Base-by-base conservation (phyloP, 257 asterid species). In the Cynanchum wilfordii region DNA sequence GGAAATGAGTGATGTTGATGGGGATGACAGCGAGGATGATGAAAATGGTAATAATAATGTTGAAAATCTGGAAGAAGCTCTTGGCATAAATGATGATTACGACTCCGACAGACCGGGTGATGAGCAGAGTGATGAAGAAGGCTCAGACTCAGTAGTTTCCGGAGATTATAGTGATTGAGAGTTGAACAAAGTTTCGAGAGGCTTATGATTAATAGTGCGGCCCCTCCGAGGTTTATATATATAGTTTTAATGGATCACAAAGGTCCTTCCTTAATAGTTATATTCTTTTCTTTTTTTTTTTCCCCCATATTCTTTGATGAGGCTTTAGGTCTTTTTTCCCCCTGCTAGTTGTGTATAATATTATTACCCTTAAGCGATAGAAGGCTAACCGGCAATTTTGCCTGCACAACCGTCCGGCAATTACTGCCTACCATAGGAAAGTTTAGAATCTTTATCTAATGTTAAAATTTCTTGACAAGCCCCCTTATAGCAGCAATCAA, bases 121-220 rank as follows among this genome's bases (percentile, higher is more conserved):
- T 16, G 79, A 66, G 40, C 71, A 73, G 38, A 76, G 54, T 12
- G 77, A 63, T 7, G 80, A 69, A 33, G 75, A 69, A 47, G 75
- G 77, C 38, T 87, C 89, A 0, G 92, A 81, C n/a, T 91, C 97
- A 24, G 56, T 68, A 19, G 87, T 19, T 12, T 87, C 94, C 4
- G 94, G 87, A 59, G 94, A 87, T 58, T 87, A 91, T 76, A 91
- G 97, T 62, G 92, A 91, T 77, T 88, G 76, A 89, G 76, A 89
- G 73, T 38, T 66, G 25, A 44, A 5, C 69, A 44, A 5, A 44
- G 42, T 75, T 75, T 67, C 42, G 27, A 72, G 73, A 30, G 73
- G 58, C 78, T 60, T 42, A 7, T 3, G 51, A 68, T 54, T 29
- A 13, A 33, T 33, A 65, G 30, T 12, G 57, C 29, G 68, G 4